Evolutionary conservation across 805 yeast genomes (phyloP).

Genomic region (Yamadazyma kitorensis): DNA sequence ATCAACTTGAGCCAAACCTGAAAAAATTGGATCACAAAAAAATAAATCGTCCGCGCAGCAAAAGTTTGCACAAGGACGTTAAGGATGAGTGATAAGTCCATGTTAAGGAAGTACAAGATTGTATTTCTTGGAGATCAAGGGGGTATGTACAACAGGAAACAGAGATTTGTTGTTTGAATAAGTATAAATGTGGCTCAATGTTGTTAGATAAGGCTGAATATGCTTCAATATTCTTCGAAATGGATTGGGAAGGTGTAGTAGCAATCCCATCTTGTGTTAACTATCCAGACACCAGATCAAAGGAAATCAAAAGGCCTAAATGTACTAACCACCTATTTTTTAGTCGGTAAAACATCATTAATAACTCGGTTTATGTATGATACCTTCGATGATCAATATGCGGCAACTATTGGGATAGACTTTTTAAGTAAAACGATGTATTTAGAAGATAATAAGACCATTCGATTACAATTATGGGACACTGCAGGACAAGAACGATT

Average conservation of each 20-base stretch:
- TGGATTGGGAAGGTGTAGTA: neutral
- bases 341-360: constrained; percentile 91
- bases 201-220: neutral
- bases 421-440: constrained; percentile 94
- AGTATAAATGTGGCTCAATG: neutral
- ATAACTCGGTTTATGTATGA: constrained; percentile 98
- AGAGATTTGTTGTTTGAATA: neutral
- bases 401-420: constrained; percentile 96
- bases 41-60: too few relatives aligned
- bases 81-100: constrained; percentile 8
- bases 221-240: neutral
- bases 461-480: constrained; percentile 94
- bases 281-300: neutral
- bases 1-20: too few relatives aligned
- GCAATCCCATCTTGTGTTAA: neutral
- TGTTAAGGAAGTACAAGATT: constrained; percentile 70
- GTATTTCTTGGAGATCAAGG: constrained; percentile 97
- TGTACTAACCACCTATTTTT: neutral
- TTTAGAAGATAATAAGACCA: constrained; percentile 86
- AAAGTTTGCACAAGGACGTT: too few relatives aligned
- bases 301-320: neutral
- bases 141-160: constrained; percentile 41
- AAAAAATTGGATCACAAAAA: too few relatives aligned
- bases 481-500: constrained; percentile 98
- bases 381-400: constrained; percentile 92